These are phyloP conservation scores for Yamadazyma friedrichii DNA, from an alignment of 1,139 yeast species.

Conservation along the genomic window DNA sequence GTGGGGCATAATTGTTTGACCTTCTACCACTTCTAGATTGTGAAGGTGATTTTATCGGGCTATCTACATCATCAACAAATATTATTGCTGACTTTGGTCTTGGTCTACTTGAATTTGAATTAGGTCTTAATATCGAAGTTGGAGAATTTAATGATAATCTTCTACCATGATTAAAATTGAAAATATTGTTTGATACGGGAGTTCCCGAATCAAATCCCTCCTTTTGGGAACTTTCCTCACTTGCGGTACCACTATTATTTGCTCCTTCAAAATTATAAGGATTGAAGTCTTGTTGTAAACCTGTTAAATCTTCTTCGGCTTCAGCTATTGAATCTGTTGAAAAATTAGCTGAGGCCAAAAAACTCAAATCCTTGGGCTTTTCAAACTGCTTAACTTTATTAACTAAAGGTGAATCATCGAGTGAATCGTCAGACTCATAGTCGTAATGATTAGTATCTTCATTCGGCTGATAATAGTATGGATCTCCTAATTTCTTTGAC, in stretches of 20 bases:
- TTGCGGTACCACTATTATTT: background rate
- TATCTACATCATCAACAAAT: constrained; percentile 8
- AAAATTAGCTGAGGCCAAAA: constrained; percentile 41
- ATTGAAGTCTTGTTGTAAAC: background rate
- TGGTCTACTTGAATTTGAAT: constrained; percentile 16
- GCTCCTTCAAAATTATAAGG: background rate
- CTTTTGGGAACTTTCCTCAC: too few species aligned
- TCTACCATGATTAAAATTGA: constrained; percentile 12
- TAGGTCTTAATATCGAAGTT: constrained; percentile 9
- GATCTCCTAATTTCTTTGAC: constrained; percentile 9
- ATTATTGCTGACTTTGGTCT: constrained; percentile 38
- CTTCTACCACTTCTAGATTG: constrained; percentile 7
- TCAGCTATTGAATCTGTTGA: constrained; percentile 40
- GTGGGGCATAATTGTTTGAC: constrained; percentile 12
- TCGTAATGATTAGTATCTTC: constrained; percentile 1
- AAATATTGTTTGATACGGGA: constrained; percentile 1
- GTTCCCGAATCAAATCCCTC: background rate
- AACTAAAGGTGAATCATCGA: constrained; percentile 8
- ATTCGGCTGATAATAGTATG: constrained; percentile 6
- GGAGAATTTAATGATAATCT: constrained; percentile 25
- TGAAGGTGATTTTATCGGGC: constrained; percentile 8
- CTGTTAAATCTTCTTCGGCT: constrained; percentile 13
- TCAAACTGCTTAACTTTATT: constrained; percentile 6
- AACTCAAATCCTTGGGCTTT: constrained; percentile 9
- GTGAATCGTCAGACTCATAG: constrained; percentile 9